Base-by-base conservation (phyloP, 2,329 filamentous ascomycete species). In the Xylaria digitata region DNA sequence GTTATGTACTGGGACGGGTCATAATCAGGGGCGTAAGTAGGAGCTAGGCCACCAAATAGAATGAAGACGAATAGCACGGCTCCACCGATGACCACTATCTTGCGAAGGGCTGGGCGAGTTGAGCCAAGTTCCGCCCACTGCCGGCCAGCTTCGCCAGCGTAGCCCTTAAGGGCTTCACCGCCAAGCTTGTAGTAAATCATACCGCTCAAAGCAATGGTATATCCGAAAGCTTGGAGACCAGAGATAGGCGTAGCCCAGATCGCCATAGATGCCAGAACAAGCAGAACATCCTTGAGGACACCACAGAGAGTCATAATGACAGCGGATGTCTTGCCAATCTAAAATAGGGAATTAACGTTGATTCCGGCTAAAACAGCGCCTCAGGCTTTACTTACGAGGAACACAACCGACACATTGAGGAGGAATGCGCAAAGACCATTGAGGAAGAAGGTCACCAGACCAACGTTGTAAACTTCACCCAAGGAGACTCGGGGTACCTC, bases 101-200 rank as follows among this genome's bases (percentile, higher is more conserved):
- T 94, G 82, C 94, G 92, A 75, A 92, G 84, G 53, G 89, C 87
- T 13, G 94, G 94, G 77, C 90, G 91, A 71, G 85, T 86, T 74
- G 88, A 88, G 65, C 94, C 94, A 73, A 96, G 94, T 76, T 97
- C 94, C 58, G 91, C 90, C 94, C 94, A 97, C 68, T 90, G 87
- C 78, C 93, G 91, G 76, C 86, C 85, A 61, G 86, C 90, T 73
- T 94, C 90, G 68, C 85, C 84, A 66, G 91, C 81, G 79, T 95
- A 93, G 77, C 91, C 91, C 85, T 91, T 94, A 77, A 97, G 83
- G 79, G 93, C 91, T 67, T 97, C 93, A 66, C 86, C 88, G 64
- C 92, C 92, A 67, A 95, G 89, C 86, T 94, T 94, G 86, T 94
- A 95, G 86, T 93, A 94, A 72, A 93, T 81, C 82, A 96, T 92